Evolutionary conservation across 1,284 basidiomycete genomes (phyloP).

Genomic region (Trichosporon asahii): DNA sequence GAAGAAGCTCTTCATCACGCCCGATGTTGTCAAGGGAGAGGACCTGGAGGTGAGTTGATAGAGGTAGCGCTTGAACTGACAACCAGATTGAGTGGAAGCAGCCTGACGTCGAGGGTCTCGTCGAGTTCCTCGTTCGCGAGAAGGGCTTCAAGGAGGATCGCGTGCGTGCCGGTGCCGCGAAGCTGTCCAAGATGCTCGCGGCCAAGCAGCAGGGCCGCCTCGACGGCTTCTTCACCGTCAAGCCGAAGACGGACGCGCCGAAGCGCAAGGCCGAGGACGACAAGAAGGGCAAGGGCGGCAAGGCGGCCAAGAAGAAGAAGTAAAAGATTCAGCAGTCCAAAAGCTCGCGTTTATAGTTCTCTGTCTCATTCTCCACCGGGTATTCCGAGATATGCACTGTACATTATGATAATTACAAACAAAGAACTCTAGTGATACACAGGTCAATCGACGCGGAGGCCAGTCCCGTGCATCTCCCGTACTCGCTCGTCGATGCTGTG

Average conservation of each 20-base stretch:
- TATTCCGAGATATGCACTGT: conserved; percentile 8
- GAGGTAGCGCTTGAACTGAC: conserved; percentile 7
- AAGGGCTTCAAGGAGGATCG: conserved; percentile 99
- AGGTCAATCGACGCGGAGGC: not conserved
- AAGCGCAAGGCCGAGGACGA: conserved; percentile 32
- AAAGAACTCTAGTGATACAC: not conserved
- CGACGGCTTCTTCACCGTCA: conserved; percentile 88
- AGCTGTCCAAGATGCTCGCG: conserved; percentile 78
- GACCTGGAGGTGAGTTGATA: conserved; percentile 70
- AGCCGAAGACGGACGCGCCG: conserved; percentile 55
- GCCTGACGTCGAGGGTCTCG: conserved; percentile 88
- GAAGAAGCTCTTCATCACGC: conserved; percentile 80
- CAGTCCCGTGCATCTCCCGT: not conserved
- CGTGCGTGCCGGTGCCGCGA: conserved; percentile 91
- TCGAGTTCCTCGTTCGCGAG: conserved; percentile 89
- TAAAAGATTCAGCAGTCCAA: conserved; percentile 6
- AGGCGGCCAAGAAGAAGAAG: conserved; percentile 40
- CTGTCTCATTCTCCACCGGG: not conserved
- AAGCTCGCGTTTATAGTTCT: not conserved
- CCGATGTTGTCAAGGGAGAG: conserved; percentile 81
- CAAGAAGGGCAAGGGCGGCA: conserved; percentile 34
- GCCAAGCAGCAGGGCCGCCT: conserved; percentile 94
- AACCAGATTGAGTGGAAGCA: conserved; percentile 84
- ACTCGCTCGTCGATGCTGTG: not conserved
- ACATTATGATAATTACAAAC: not conserved